These are phyloP conservation scores for Prunus campanulata DNA, from an alignment of 306 rosid genomes.

Conservation along the genomic window DNA sequence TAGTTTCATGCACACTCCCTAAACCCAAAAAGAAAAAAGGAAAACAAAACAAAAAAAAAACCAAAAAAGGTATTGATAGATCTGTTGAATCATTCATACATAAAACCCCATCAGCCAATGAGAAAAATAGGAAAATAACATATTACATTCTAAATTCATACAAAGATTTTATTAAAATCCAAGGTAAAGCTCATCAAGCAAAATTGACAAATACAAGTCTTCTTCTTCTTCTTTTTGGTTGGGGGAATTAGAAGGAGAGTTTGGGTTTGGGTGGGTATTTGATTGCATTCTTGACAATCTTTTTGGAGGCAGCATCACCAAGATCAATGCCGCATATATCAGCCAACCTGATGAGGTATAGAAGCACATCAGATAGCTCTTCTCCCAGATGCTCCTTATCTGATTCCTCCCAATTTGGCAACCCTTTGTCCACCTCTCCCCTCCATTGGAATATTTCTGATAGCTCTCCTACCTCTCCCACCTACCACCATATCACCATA, in stretches of 20 bases:
- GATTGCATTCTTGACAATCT: constrained; percentile 42
- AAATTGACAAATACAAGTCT: not conserved
- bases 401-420: constrained; percentile 51
- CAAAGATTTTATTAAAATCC: not conserved
- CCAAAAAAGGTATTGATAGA: too few species aligned
- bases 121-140: too few species aligned
- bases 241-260: not conserved
- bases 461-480: constrained; percentile 57
- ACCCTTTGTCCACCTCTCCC: constrained; percentile 56
- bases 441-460: constrained; percentile 57
- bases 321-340: constrained; percentile 54
- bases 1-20: too few species aligned
- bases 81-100: too few species aligned
- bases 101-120: too few species aligned
- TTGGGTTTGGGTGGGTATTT: constrained; percentile 41
- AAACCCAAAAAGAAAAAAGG: too few species aligned
- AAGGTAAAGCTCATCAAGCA: not conserved
- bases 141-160: not conserved
- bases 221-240: not conserved
- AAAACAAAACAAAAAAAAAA: too few species aligned
- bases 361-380: constrained; percentile 54
- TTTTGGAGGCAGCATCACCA: constrained; percentile 42
- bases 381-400: constrained; percentile 56
- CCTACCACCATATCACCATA: constrained; percentile 19
- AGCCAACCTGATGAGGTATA: constrained; percentile 43